These are phyloP conservation scores for Plasmodium vinckei DNA, from an alignment of 169 alveolate genomes.

Conservation along the genomic window DNA sequence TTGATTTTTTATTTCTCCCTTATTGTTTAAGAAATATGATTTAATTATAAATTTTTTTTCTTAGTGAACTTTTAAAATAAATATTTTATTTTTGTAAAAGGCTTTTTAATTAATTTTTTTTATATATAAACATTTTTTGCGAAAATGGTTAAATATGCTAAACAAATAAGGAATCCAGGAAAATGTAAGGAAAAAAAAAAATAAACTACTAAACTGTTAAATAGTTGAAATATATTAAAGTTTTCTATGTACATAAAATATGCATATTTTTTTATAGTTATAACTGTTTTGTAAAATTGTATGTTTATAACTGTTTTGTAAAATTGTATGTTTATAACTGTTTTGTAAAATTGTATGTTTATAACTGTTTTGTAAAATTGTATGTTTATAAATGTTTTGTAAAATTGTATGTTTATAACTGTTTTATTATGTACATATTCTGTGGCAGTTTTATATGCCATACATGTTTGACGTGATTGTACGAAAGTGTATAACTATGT, in stretches of 20 bases:
- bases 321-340: too few relatives aligned
- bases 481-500: neutral
- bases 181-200: slow-evolving; percentile 31
- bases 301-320: neutral
- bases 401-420: neutral
- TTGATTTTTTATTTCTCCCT: neutral
- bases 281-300: neutral
- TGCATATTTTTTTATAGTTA: neutral
- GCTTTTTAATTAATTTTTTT: slow-evolving; percentile 10
- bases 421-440: neutral
- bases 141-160: slow-evolving; percentile 71
- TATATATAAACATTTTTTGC: neutral
- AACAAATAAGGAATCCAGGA: slow-evolving; percentile 49
- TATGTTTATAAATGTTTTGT: neutral
- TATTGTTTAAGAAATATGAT: too few relatives aligned
- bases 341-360: neutral
- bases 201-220: too few relatives aligned
- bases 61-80: slow-evolving; percentile 9
- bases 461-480: neutral
- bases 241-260: neutral
- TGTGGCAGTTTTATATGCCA: neutral
- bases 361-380: neutral
- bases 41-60: slow-evolving; percentile 4
- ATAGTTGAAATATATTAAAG: too few relatives aligned
- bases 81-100: neutral